phyloP scores from a whole-genome alignment of 2,329 filamentous ascomycete species.

The Alternaria arbusti region DNA sequence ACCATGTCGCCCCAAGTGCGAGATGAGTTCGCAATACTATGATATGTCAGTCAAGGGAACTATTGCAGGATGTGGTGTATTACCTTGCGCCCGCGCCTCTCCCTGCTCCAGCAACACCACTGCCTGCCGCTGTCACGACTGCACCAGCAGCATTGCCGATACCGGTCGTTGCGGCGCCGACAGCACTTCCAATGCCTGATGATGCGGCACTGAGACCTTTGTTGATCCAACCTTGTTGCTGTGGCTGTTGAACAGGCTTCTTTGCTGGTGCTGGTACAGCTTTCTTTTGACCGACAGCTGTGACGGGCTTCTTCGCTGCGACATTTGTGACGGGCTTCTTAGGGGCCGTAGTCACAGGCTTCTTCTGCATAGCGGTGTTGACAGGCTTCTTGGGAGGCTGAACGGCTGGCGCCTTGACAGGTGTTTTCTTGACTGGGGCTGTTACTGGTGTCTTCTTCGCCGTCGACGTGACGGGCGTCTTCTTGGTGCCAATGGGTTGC shows the following conservation, averaged over 20 bases:
- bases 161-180: constrained; percentile 44
- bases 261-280: constrained; percentile 11
- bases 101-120: constrained; percentile 50
- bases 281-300: constrained; percentile 20
- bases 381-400: constrained; percentile 25
- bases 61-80: neutral
- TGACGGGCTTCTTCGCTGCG: constrained; percentile 17
- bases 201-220: constrained; percentile 20
- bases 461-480: constrained; percentile 22
- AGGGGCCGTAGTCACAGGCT: constrained; percentile 6
- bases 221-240: constrained; percentile 55
- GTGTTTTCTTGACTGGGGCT: constrained; percentile 1
- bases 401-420: constrained; percentile 9
- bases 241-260: constrained; percentile 22
- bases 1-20: constrained; percentile 57
- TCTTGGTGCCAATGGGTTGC: constrained; percentile 37
- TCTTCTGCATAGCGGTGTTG: constrained; percentile 27
- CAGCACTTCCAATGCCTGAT: constrained; percentile 37
- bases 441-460: constrained; percentile 22
- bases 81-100: constrained; percentile 18
- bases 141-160: constrained; percentile 54
- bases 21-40: constrained; percentile 53
- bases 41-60: neutral
- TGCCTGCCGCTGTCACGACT: constrained; percentile 53
- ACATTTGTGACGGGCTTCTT: constrained; percentile 6